These are phyloP conservation scores for Tetrahymena elliotti DNA, from an alignment of 73 alveolate species.

Conservation along the genomic window DNA sequence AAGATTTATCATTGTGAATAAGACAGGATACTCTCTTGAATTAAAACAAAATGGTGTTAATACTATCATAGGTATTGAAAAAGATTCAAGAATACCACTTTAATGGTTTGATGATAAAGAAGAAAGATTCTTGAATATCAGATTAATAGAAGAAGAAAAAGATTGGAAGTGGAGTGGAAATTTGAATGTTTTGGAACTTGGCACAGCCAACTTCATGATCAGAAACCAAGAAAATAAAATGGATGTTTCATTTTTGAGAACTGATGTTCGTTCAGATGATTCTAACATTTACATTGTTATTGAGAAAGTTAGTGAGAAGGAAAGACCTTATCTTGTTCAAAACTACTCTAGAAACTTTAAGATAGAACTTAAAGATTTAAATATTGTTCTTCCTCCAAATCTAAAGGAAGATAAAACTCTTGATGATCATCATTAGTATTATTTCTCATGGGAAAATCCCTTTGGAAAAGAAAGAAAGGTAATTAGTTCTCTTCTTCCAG, in stretches of 20 bases:
- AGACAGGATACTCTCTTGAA: not conserved
- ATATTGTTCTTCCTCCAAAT: not conserved
- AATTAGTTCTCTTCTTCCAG: not conserved
- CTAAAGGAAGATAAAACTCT: not conserved
- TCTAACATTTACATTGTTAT: not conserved
- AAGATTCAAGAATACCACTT: not conserved
- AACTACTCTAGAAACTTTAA: not conserved
- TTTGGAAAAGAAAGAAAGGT: not conserved
- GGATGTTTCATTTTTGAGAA: constrained; percentile 5
- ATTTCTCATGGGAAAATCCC: not conserved
- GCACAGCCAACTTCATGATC: not conserved
- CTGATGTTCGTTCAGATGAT: constrained; percentile 19
- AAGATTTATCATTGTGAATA: not conserved
- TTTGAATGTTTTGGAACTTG: not conserved
- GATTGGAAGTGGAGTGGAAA: constrained; percentile 12
- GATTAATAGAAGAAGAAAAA: not conserved
- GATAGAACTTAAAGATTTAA: not conserved
- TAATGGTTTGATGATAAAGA: not conserved
- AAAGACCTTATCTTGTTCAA: constrained; percentile 19
- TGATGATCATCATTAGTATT: not conserved
- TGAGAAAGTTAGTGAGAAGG: not conserved
- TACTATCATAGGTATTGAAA: not conserved
- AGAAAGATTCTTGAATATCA: not conserved
- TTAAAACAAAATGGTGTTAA: not conserved
- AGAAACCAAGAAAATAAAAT: not conserved